Percentiles rank a stretch among this genome's conserved stretches.
Conservation (phyloP, 2,329 filamentous ascomycete species). For the Ophiostoma piceae region DNA sequence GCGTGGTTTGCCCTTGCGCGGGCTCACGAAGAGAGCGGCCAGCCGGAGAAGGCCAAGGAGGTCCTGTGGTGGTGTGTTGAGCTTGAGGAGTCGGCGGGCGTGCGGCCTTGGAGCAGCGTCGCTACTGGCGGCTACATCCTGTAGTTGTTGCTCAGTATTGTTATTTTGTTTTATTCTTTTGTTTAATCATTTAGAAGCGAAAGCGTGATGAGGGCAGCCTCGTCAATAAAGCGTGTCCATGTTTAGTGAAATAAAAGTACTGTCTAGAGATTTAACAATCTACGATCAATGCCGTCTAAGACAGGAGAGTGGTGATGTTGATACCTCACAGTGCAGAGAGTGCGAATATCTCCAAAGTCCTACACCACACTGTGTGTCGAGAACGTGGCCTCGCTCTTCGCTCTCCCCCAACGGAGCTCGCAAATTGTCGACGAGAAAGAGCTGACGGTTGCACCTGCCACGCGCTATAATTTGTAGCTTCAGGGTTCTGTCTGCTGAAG, state of each 20-base stretch:
- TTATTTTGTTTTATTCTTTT: background rate
- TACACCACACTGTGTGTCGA: background rate
- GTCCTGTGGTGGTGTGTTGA: constrained; percentile 98
- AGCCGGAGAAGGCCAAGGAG: constrained; percentile 82
- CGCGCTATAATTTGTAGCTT: background rate
- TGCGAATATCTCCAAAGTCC: background rate
- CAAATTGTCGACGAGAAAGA: background rate
- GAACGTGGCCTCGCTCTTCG: background rate
- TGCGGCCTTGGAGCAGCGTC: constrained; percentile 72
- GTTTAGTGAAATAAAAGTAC: background rate
- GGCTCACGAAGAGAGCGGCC: constrained; percentile 81
- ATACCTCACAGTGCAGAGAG: constrained; percentile 8
- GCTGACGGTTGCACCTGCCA: background rate
- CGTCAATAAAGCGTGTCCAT: background rate
- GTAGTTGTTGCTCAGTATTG: constrained; percentile 31
- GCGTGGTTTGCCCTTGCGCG: constrained; percentile 87
- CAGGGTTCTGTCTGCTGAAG: background rate
- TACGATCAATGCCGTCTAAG: background rate
- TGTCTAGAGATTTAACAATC: background rate
- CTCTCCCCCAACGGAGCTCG: constrained; percentile 23
- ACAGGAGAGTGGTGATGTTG: background rate
- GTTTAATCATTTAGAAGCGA: background rate
- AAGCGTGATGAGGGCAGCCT: background rate
- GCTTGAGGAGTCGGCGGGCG: constrained; percentile 75
- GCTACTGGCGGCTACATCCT: constrained; percentile 63